These are phyloP conservation scores for Stygiomarasmius scandens DNA, from an alignment of 1,284 basidiomycete species.

Conservation along the genomic window DNA sequence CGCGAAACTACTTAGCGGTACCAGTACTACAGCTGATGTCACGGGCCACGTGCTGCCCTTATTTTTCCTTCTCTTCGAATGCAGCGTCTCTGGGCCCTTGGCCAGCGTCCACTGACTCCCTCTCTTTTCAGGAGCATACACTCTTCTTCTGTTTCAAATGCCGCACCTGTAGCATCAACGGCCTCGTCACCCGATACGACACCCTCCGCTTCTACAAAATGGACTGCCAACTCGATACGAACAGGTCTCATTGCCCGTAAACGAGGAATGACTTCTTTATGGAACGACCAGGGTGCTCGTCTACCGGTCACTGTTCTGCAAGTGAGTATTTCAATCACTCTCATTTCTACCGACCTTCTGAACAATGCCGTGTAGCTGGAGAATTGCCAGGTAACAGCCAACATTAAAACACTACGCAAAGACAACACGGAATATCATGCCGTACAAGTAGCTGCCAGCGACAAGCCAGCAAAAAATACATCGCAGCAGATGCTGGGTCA, in stretches of 20 bases:
- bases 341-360: not conserved
- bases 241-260: constrained; percentile 96
- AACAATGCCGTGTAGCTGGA: constrained; percentile 56
- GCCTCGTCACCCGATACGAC: constrained; percentile 25
- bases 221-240: constrained; percentile 86
- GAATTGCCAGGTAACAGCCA: constrained; percentile 84
- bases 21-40: not conserved
- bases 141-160: constrained; percentile 37
- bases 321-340: constrained; percentile 47
- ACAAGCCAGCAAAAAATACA: constrained; percentile 68
- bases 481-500: constrained; percentile 84
- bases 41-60: not conserved
- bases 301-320: constrained; percentile 95
- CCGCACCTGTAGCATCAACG: constrained; percentile 31
- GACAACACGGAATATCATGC: constrained; percentile 79
- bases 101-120: constrained; percentile 17
- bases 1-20: not conserved
- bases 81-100: not conserved
- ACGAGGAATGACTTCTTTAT: constrained; percentile 93
- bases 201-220: constrained; percentile 49
- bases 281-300: constrained; percentile 87
- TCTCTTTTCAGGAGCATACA: constrained; percentile 41
- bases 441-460: constrained; percentile 83
- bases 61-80: not conserved
- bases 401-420: constrained; percentile 63